Conservation (phyloP, 352 stramenopile species). For the Aphanomyces invadans region DNA sequence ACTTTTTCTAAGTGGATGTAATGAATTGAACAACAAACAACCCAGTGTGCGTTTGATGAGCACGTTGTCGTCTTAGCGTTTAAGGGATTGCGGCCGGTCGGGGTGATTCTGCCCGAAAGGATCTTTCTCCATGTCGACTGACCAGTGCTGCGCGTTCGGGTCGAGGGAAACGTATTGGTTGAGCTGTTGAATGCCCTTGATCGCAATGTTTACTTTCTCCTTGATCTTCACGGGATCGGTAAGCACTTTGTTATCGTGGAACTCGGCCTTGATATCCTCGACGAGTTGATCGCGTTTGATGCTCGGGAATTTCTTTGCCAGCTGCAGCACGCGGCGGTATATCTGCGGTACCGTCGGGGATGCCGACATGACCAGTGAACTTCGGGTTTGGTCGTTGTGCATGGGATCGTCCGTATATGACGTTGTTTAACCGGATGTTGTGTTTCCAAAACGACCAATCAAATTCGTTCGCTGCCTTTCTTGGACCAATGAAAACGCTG, state of each 20-base stretch:
- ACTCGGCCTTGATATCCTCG: slow-evolving; percentile 76
- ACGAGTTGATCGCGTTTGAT: slow-evolving; percentile 77
- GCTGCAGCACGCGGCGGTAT: slow-evolving; percentile 77
- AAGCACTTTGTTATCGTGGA: slow-evolving; percentile 66
- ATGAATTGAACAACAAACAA: neutral
- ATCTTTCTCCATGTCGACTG: slow-evolving; percentile 48
- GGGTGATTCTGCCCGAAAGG: slow-evolving; percentile 23
- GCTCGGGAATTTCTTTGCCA: slow-evolving; percentile 75
- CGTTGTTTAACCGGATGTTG: neutral
- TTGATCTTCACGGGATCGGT: slow-evolving; percentile 50
- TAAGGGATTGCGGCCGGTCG: neutral
- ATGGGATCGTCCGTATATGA: neutral
- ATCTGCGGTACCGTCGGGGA: slow-evolving; percentile 44
- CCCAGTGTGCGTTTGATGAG: neutral
- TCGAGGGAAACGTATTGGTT: slow-evolving; percentile 68
- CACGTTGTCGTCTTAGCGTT: neutral
- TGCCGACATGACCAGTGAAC: neutral
- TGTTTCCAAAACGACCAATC: neutral
- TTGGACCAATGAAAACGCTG: slow-evolving; percentile 1
- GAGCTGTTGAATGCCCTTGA: slow-evolving; percentile 65
- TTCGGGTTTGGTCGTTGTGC: no score
- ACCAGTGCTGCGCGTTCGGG: slow-evolving; percentile 48
- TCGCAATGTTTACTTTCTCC: slow-evolving; percentile 58
- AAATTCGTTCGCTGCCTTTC: neutral
- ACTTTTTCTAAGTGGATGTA: slow-evolving; percentile 51